Evolutionary conservation across 2,329 filamentous ascomycete genomes (phyloP).

Genomic region (Monilinia fructigena): DNA sequence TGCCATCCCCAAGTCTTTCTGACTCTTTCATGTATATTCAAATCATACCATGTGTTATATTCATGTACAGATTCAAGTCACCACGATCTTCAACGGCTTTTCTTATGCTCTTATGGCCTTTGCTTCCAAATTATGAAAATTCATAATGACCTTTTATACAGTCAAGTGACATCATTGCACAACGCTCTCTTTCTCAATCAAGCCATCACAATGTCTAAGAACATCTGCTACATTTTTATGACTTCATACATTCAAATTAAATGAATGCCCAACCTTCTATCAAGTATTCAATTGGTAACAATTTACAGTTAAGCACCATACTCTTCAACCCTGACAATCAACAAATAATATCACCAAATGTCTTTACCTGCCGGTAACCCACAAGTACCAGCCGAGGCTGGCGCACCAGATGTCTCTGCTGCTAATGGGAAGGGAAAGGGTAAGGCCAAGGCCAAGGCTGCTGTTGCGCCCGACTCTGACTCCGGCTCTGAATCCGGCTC

Average conservation of each 20-base stretch:
- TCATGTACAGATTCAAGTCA: background rate
- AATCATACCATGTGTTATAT: background rate
- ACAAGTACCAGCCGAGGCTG: background rate
- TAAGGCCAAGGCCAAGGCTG: background rate
- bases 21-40: no score
- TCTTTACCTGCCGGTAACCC: background rate
- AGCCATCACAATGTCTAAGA: background rate
- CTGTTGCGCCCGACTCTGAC: no score
- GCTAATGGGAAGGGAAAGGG: background rate
- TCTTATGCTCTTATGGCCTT: no score
- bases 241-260: background rate
- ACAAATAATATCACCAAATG: background rate
- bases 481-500: no score
- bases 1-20: background rate
- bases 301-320: background rate
- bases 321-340: background rate
- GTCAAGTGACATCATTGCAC: background rate
- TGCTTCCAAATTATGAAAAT: background rate
- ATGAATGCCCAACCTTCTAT: background rate
- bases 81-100: no score
- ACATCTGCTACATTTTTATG: background rate
- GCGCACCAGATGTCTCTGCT: background rate
- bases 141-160: background rate
- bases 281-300: background rate
- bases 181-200: accelerated